A percentile compares a stretch with the other conserved stretches of the same genome.
Conservation (phyloP, 176 grass and related monocot genomes). For the Lolium multiflorum region DNA sequence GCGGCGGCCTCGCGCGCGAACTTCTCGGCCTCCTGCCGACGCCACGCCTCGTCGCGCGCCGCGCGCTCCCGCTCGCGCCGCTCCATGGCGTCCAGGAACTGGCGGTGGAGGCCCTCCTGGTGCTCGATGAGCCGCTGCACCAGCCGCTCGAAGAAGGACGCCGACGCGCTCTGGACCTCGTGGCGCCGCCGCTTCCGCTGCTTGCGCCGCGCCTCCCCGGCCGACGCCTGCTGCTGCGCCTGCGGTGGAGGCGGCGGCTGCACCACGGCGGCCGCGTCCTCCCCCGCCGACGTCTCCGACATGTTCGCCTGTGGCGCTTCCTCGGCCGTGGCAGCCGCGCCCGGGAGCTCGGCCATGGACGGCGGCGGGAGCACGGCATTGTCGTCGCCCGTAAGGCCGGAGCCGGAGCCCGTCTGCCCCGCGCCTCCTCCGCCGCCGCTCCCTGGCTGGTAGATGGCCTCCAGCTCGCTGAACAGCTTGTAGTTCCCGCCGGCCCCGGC, state of each 20-base stretch:
- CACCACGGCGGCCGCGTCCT: conserved; percentile 64
- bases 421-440: conserved; percentile 43
- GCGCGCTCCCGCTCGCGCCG: conserved; percentile 77
- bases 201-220: conserved; percentile 50
- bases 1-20: conserved; percentile 67
- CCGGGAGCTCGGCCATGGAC: conserved; percentile 42
- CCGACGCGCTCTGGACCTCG: conserved; percentile 70
- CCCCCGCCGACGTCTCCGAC: conserved; percentile 79
- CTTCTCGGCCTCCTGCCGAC: conserved; percentile 82
- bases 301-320: conserved; percentile 30
- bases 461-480: conserved; percentile 98
- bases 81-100: conserved; percentile 94
- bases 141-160: conserved; percentile 85
- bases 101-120: conserved; percentile 91
- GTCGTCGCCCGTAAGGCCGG: conserved; percentile 85
- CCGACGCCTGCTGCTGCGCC: not conserved
- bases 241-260: not conserved
- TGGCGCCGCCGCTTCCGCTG: conserved; percentile 64
- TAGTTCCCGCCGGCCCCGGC: conserved; percentile 56
- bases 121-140: conserved; percentile 92
- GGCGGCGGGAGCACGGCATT: conserved; percentile 56
- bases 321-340: not conserved
- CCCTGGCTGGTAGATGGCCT: conserved; percentile 96
- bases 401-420: conserved; percentile 80
- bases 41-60: conserved; percentile 80